Evolutionary conservation across 208 protist species (phyloP), one percentile per base, ranked within the genome.

Genomic region (Trypanosoma cruzi): DNA sequence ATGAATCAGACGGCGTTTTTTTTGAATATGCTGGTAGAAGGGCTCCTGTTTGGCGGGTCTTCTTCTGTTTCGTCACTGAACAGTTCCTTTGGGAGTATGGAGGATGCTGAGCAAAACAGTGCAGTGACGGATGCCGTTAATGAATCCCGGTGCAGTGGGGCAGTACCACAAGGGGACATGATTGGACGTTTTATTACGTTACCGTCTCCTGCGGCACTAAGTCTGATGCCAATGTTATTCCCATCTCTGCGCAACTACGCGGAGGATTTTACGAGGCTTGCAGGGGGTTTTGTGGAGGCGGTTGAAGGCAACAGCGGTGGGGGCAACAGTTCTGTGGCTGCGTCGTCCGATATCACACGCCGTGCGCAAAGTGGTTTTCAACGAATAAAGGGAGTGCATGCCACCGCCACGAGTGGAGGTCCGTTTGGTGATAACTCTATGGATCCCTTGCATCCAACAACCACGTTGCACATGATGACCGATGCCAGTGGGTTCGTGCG

Each of bases 171-270:
- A 11, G 28, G 37, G 0, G 56, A 77, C 18, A 29, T 49, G 5
- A 4, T 37, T 32, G 56, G 58, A 18, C 63, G 52, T 2, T 18
- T 40, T 48, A 57, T 52, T 48, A 37, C 28, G 6, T 22, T 71
- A 24, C 64, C 71, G 53, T 71, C 71, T 22, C 42, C 49, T 10
- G 11, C 34, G n/a, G 71, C 71, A 34, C 26, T 77, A 3, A 57
- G 32, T 58, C 61, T 71, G 16, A n/a, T 77, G 2, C 28, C 11
- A 26, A 67, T 26, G 26, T 28, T 77, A 31, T 71, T 77, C 60
- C 71, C 71, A 26, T 70, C 49, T 10, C 57, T 77, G 20, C 64
- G 58, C 8, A 65, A 57, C 36, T 77, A 61, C 32, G 32, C 56
- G 7, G 42, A 61, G 20, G 54, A 70, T 28, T 65, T 76, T 52